Evolutionary conservation across 306 rosid genomes (phyloP).

Genomic region (Acacia confusa): DNA sequence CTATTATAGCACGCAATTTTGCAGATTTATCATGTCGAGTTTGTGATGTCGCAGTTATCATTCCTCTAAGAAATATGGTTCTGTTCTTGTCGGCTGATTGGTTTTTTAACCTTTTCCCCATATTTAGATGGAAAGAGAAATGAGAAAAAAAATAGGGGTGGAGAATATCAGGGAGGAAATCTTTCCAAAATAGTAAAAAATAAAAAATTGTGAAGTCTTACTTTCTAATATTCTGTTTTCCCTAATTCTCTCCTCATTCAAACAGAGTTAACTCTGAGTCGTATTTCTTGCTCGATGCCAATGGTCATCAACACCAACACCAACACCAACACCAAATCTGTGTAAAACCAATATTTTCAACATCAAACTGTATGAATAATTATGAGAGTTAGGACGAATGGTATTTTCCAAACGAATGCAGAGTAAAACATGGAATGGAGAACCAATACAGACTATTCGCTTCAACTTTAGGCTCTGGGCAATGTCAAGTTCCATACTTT

Average conservation of each 20-base stretch:
- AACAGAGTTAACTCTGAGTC: neutral
- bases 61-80: neutral
- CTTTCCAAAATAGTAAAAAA: too few relatives aligned
- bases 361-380: too few relatives aligned
- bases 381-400: neutral
- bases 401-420: neutral
- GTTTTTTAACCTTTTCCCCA: too few relatives aligned
- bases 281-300: neutral
- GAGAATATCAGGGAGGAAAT: too few relatives aligned
- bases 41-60: neutral
- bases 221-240: too few relatives aligned
- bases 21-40: neutral
- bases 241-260: neutral
- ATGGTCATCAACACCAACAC: neutral
- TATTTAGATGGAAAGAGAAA: too few relatives aligned
- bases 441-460: neutral
- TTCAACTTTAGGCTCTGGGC: neutral
- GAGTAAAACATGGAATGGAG: neutral
- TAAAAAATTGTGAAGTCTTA: too few relatives aligned
- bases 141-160: too few relatives aligned
- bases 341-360: too few relatives aligned
- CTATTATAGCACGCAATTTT: conserved; percentile 12
- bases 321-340: neutral
- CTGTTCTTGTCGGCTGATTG: neutral
- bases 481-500: neutral